These are phyloP conservation scores for Pythium biforme DNA, from an alignment of 352 stramenopile species.

Conservation along the genomic window DNA sequence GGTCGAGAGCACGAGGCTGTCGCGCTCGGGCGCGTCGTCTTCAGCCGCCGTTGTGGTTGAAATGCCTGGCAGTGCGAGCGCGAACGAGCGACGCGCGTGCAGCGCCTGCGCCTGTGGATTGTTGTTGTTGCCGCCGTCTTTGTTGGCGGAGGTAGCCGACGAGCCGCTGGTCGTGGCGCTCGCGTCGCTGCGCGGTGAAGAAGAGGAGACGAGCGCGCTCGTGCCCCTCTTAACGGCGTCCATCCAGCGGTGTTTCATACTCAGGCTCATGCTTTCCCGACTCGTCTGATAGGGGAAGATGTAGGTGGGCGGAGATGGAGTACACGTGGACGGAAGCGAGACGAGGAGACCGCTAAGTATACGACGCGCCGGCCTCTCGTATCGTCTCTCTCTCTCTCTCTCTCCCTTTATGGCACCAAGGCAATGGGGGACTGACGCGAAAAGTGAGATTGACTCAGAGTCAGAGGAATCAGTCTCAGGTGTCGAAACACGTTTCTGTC, in stretches of 20 bases:
- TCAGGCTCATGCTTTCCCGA: slow-evolving; percentile 4
- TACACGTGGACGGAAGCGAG: too few species aligned
- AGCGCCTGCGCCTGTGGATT: slow-evolving; percentile 8
- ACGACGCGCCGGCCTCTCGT: not conserved
- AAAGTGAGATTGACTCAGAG: slow-evolving; percentile 7
- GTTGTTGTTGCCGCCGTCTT: not conserved
- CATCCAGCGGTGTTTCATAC: slow-evolving; percentile 73
- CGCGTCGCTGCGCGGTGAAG: slow-evolving; percentile 30
- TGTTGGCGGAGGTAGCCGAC: not conserved
- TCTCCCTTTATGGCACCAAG: not conserved
- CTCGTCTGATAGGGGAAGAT: not conserved
- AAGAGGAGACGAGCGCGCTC: slow-evolving; percentile 34
- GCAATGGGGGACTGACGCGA: not conserved
- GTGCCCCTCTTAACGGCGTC: slow-evolving; percentile 67
- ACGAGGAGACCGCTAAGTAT: not conserved
- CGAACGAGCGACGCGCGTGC: slow-evolving; percentile 16
- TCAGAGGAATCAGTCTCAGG: not conserved
- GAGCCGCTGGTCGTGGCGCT: not conserved
- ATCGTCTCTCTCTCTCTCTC: not conserved
- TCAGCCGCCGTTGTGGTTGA: not conserved
- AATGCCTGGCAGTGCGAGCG: slow-evolving; percentile 18
- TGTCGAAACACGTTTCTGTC: not conserved
- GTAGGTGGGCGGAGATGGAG: not conserved
- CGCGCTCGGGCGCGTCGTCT: not conserved
- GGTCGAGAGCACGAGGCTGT: not conserved